A percentile compares a stretch with the other conserved stretches of the same genome.
These are phyloP conservation scores for Trypanosoma platydactyli DNA, from an alignment of 208 protist genomes.

Conservation along the genomic window DNA sequence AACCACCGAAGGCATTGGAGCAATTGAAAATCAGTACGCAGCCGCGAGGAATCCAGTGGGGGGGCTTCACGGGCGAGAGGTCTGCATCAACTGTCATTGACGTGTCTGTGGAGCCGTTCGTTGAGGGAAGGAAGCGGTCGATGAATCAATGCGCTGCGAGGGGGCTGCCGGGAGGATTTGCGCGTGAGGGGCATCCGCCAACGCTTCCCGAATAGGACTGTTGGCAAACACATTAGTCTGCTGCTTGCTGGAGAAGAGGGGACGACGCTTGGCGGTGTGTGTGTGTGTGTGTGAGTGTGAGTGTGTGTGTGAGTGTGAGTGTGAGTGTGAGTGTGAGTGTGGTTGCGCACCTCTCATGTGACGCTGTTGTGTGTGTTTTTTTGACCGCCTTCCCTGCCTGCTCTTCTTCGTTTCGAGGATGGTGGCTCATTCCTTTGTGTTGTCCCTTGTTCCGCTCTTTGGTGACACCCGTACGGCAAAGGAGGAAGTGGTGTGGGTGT, in stretches of 20 bases:
- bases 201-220: slow-evolving; percentile 18
- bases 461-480: too few relatives aligned
- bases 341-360: not conserved
- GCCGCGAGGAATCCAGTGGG: slow-evolving; percentile 20
- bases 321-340: not conserved
- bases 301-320: not conserved
- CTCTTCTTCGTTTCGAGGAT: not conserved
- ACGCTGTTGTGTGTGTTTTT: not conserved
- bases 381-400: not conserved
- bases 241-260: too few relatives aligned
- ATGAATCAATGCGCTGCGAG: slow-evolving; percentile 26
- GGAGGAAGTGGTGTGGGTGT: too few relatives aligned
- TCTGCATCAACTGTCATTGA: slow-evolving; percentile 19
- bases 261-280: not conserved
- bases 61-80: slow-evolving; percentile 17
- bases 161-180: slow-evolving; percentile 29
- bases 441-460: not conserved
- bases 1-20: slow-evolving; percentile 16
- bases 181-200: not conserved
- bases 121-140: slow-evolving; percentile 27
- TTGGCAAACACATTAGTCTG: too few relatives aligned
- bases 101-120: slow-evolving; percentile 4
- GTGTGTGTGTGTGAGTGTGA: not conserved
- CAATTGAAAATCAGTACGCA: not conserved
- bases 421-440: not conserved